phyloP scores from a whole-genome alignment of 148 eudicot genomes.

The Rhododendron kiyosumense region DNA sequence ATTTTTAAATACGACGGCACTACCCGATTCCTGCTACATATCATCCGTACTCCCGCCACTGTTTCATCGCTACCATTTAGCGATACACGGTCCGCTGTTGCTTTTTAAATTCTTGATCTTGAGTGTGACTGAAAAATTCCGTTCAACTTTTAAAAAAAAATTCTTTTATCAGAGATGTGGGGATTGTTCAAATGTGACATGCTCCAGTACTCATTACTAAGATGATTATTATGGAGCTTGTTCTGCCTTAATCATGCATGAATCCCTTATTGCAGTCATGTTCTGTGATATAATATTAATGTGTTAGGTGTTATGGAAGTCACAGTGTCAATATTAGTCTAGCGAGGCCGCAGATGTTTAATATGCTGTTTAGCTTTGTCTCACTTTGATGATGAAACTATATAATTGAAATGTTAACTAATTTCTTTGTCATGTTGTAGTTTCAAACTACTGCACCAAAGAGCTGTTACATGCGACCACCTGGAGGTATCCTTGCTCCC shows the following conservation, averaged over 20 bases:
- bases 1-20: not conserved
- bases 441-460: slow-evolving; percentile 90
- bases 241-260: not conserved
- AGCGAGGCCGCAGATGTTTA: not conserved
- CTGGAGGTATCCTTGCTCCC: slow-evolving; percentile 83
- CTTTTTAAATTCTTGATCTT: too few species aligned
- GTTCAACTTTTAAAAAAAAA: not conserved
- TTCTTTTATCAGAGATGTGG: not conserved
- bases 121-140: too few species aligned
- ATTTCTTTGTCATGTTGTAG: slow-evolving; percentile 24
- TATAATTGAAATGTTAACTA: not conserved
- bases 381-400: not conserved
- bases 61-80: not conserved
- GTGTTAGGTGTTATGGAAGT: not conserved
- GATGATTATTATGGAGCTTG: not conserved
- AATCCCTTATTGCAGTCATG: not conserved
- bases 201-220: not conserved
- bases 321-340: not conserved
- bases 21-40: not conserved
- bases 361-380: not conserved
- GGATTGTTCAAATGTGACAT: not conserved
- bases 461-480: slow-evolving; percentile 89
- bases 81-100: not conserved
- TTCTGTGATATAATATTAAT: not conserved
- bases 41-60: not conserved